Percentiles rank a stretch among this genome's conserved stretches.
These are phyloP conservation scores for Aureobasidium sp. DNA, from an alignment of 2,329 filamentous ascomycete genomes.

Conservation along the genomic window DNA sequence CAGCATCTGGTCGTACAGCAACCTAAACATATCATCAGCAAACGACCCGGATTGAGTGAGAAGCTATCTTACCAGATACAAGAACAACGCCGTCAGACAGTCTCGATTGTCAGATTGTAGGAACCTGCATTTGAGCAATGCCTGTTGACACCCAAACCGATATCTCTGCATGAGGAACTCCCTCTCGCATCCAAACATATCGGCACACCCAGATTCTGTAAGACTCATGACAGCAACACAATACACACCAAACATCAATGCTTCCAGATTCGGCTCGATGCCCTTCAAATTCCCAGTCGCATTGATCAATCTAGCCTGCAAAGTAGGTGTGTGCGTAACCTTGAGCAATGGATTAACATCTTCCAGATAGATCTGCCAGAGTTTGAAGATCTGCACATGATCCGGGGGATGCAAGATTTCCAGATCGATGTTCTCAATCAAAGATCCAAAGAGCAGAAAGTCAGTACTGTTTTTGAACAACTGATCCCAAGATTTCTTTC, in stretches of 20 bases:
- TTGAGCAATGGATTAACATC: slow-evolving; percentile 81
- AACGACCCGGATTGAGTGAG: too few relatives aligned
- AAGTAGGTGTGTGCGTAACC: slow-evolving; percentile 73
- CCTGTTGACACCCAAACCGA: slow-evolving; percentile 53
- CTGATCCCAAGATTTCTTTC: slow-evolving; percentile 55
- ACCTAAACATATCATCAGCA: slow-evolving; percentile 44
- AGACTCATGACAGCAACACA: slow-evolving; percentile 66
- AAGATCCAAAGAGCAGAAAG: slow-evolving; percentile 60
- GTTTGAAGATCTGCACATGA: slow-evolving; percentile 69
- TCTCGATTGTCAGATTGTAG: slow-evolving; percentile 48
- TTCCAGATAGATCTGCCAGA: slow-evolving; percentile 81
- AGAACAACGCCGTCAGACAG: slow-evolving; percentile 56
- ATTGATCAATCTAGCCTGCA: slow-evolving; percentile 72
- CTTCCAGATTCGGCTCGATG: slow-evolving; percentile 65
- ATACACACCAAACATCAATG: slow-evolving; percentile 73
- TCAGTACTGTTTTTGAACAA: slow-evolving; percentile 45
- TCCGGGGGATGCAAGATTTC: slow-evolving; percentile 68
- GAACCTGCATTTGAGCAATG: slow-evolving; percentile 48
- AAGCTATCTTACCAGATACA: slow-evolving; percentile 51
- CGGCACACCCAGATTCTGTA: slow-evolving; percentile 57
- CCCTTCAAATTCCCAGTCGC: slow-evolving; percentile 63
- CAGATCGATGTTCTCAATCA: slow-evolving; percentile 46
- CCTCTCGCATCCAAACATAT: slow-evolving; percentile 41
- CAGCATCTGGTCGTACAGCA: slow-evolving; percentile 63
- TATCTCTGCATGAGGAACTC: slow-evolving; percentile 45